These are phyloP conservation scores for Colletotrichum tamarilloi DNA, from an alignment of 2,329 filamentous ascomycete genomes.

Conservation along the genomic window DNA sequence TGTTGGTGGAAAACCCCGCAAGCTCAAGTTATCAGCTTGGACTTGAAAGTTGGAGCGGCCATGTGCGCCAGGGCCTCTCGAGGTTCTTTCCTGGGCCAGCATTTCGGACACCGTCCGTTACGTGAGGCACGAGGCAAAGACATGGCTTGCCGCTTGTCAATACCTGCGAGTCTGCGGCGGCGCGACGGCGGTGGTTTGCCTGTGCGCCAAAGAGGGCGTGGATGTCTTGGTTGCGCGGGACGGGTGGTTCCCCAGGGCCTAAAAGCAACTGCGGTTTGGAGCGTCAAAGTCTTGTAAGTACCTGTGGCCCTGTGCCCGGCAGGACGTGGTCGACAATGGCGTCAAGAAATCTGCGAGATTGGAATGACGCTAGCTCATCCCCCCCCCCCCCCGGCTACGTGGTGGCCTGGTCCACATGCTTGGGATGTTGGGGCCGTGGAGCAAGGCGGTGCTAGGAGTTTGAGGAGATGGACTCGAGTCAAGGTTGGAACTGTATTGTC, in stretches of 20 bases:
- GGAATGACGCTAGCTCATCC: constrained; percentile 2
- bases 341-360: constrained; percentile 12
- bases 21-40: background rate
- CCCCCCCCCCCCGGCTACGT: constrained; percentile 14
- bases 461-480: constrained; percentile 28
- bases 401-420: constrained; percentile 23
- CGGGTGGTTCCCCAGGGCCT: background rate
- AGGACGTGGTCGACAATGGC: constrained; percentile 1
- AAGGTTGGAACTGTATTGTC: constrained; percentile 9
- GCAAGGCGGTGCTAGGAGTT: constrained; percentile 26
- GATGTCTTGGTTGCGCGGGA: background rate
- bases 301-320: background rate
- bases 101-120: constrained; percentile 28
- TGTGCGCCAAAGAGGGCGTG: background rate
- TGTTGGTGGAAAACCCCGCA: constrained; percentile 24
- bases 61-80: constrained; percentile 7
- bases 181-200: constrained; percentile 1
- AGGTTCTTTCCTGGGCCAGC: constrained; percentile 7
- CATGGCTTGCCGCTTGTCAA: background rate
- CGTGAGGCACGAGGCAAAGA: constrained; percentile 3
- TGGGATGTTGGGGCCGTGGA: constrained; percentile 25
- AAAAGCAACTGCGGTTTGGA: background rate
- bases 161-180: background rate
- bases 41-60: background rate
- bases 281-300: background rate